Evolutionary conservation across 257 asterid genomes (phyloP), one percentile per base, ranked within the genome.

Genomic region (Hygrophila difformis): DNA sequence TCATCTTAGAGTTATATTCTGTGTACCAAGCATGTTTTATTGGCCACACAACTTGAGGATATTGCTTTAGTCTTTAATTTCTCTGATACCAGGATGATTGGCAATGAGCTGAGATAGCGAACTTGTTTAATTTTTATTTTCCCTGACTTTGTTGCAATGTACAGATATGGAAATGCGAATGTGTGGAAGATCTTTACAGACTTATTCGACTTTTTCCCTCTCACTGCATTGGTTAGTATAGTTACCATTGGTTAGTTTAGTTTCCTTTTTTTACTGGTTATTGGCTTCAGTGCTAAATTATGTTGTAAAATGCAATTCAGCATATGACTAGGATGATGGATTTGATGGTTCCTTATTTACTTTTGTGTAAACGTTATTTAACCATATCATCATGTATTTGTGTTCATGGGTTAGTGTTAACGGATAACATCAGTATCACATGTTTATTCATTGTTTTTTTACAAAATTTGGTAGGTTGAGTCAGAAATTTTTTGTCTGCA

Each of bases 401-500:
- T 38, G 33, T 44, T 7, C 18, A 44, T 22, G 29, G 13, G 41
- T 44, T 34, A 28, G 24, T 20, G 16, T 37, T 12, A n/a, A n/a
- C n/a, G n/a, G n/a, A n/a, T n/a, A n/a, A n/a, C n/a, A n/a, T n/a
- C n/a, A 37, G 15, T 13, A 10, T 36, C 20, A 28, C 45, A 19
- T 17, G n/a, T 33, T 51, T 18, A 19, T 33, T 24, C 5, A 18
- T 6, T 37, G 44, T 20, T 6, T 43, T 13, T 18, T 33, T 47
- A 13, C 51, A 33, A 18, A 40, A n/a, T 43, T 42, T 29, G 56
- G 8, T 64, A 77, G 87, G 87, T 77, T 54, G 87, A 77, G 49
- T 77, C 82, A 0, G 87, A 77, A 63, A 73, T 77, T 23, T 77
- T 77, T 62, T 77, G 79, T 57, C 85, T 77, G 38, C 86, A 77